Conservation (phyloP, 306 rosid genomes). For the Dicorynia guianensis region DNA sequence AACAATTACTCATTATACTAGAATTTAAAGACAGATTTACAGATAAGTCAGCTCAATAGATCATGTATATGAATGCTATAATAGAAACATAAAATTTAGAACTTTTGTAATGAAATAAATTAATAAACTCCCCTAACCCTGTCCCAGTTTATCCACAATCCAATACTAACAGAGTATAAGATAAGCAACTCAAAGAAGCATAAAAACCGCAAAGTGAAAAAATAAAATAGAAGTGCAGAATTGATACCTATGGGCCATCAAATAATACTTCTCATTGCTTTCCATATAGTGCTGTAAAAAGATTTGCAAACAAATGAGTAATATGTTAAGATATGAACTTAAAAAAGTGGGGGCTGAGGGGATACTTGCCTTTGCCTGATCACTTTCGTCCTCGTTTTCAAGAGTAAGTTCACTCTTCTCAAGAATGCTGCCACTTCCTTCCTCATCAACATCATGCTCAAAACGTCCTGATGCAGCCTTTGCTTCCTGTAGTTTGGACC, state of each 20-base stretch:
- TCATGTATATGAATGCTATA: slow-evolving; percentile 3
- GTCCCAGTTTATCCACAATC: neutral
- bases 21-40: neutral
- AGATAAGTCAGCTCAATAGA: slow-evolving; percentile 39
- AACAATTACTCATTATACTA: slow-evolving; percentile 13
- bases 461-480: slow-evolving; percentile 69
- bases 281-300: slow-evolving; percentile 92
- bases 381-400: slow-evolving; percentile 95
- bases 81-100: neutral
- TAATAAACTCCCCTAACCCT: neutral
- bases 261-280: slow-evolving; percentile 97
- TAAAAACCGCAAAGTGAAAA: slow-evolving; percentile 7
- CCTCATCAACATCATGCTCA: slow-evolving; percentile 75
- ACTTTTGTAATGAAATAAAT: slow-evolving; percentile 26
- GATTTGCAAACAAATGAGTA: slow-evolving; percentile 42
- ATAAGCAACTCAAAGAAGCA: slow-evolving; percentile 34
- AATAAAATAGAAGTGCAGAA: slow-evolving; percentile 39
- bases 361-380: slow-evolving; percentile 95
- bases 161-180: slow-evolving; percentile 1
- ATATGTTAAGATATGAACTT: slow-evolving; percentile 30
- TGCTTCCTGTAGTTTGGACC: slow-evolving; percentile 89
- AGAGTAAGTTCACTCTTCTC: slow-evolving; percentile 69
- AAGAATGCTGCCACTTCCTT: slow-evolving; percentile 52
- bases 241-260: slow-evolving; percentile 97
- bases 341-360: slow-evolving; percentile 13